Percentiles rank a stretch among this genome's conserved stretches.
These are phyloP conservation scores for Oryza meyeriana DNA, from an alignment of 176 grass and related monocot genomes.

Conservation along the genomic window DNA sequence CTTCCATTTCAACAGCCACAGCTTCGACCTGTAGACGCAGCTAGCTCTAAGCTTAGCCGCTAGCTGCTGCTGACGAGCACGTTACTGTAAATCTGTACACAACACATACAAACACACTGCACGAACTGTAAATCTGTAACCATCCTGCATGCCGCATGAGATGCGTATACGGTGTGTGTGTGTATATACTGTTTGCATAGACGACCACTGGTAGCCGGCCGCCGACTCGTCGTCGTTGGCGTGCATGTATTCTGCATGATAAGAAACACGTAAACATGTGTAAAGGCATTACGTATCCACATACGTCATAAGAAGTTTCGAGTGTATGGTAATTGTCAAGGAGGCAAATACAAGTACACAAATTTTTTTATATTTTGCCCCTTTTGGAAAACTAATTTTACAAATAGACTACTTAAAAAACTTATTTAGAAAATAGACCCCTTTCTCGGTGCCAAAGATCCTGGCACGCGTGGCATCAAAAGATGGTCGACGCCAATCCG, in stretches of 20 bases:
- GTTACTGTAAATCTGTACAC: not conserved
- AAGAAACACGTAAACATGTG: not conserved
- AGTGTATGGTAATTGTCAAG: no score
- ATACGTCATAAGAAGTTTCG: not conserved
- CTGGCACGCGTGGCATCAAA: no score
- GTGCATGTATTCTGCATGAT: not conserved
- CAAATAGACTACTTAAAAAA: no score
- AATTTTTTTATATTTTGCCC: no score
- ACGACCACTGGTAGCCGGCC: not conserved
- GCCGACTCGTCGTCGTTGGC: not conserved
- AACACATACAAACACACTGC: not conserved
- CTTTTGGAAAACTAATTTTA: no score
- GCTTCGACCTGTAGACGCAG: constrained; percentile 70
- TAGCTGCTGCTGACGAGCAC: not conserved
- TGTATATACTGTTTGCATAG: not conserved
- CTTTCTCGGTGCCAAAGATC: no score
- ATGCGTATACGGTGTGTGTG: no score
- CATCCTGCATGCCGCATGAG: not conserved
- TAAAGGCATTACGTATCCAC: not conserved
- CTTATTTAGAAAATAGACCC: no score
- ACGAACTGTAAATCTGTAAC: constrained; percentile 14
- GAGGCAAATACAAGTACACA: no score
- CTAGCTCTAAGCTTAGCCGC: not conserved
- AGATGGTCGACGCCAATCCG: no score
- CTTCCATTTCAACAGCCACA: constrained; percentile 98